These are phyloP conservation scores for Cryptosporidium canis DNA, from an alignment of 169 alveolate species.

Conservation along the genomic window DNA sequence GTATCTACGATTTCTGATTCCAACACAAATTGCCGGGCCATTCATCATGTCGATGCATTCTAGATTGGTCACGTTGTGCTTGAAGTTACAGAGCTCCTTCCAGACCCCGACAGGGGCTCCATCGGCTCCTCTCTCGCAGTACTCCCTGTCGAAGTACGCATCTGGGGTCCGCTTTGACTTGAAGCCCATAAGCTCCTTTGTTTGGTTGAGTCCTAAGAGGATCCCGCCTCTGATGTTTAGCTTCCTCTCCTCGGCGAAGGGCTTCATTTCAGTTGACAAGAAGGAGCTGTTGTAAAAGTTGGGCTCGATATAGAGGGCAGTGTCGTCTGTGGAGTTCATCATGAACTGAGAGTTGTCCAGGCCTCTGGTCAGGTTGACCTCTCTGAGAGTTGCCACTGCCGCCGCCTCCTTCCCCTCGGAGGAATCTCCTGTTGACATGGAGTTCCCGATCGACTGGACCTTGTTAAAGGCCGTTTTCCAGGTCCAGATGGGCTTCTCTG, in stretches of 20 bases:
- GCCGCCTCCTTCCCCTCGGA: background rate
- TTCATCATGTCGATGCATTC: slow-evolving; percentile 70
- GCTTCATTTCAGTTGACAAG: background rate
- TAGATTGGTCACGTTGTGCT: slow-evolving; percentile 12
- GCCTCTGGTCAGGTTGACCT: background rate
- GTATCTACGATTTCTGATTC: slow-evolving; percentile 47
- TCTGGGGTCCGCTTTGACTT: background rate
- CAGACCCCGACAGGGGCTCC: background rate
- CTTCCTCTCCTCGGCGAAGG: slow-evolving; percentile 1
- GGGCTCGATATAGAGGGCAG: background rate
- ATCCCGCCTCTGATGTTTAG: background rate
- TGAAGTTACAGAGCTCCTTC: slow-evolving; percentile 8
- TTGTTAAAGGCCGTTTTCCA: slow-evolving; percentile 32
- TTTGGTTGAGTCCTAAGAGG: background rate
- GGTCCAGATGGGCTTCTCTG: slow-evolving; percentile 61
- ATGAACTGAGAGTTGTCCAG: background rate
- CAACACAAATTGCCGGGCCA: slow-evolving; percentile 69
- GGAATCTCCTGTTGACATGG: background rate
- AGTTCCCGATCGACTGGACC: background rate
- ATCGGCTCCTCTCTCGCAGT: background rate
- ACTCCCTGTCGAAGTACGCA: slow-evolving; percentile 23
- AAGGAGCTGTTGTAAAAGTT: background rate
- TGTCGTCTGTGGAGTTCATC: background rate
- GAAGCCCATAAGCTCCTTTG: background rate
- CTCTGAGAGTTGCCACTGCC: background rate